phyloP scores from a whole-genome alignment of 108 stramenopile genomes.

The Phaeodactylum tricornutum region DNA sequence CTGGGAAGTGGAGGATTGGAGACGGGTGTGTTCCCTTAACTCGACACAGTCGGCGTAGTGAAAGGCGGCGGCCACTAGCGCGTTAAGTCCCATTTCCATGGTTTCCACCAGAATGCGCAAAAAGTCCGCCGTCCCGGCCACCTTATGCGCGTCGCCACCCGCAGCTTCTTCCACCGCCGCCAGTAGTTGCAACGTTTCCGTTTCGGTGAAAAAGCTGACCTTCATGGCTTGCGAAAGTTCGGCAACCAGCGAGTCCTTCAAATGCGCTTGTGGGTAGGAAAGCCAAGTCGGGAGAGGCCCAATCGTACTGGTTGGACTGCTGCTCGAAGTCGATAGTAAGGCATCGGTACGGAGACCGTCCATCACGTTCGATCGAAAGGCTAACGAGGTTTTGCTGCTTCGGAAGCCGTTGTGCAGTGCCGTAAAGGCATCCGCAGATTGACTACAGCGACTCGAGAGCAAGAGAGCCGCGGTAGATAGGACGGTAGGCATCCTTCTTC shows the following conservation, averaged over 20 bases:
- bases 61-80: constrained; percentile 56
- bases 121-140: constrained; percentile 70
- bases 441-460: too few species aligned
- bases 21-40: constrained; percentile 19
- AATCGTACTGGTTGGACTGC: too few species aligned
- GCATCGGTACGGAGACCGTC: too few species aligned
- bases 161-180: constrained; percentile 51
- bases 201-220: constrained; percentile 28
- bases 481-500: too few species aligned
- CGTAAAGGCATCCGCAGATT: too few species aligned
- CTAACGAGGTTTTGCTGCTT: too few species aligned
- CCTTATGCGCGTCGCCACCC: constrained; percentile 29
- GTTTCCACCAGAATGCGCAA: constrained; percentile 59
- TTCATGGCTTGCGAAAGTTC: constrained; percentile 21
- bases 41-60: constrained; percentile 44
- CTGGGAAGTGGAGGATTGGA: neutral
- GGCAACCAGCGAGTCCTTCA: constrained; percentile 18
- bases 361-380: too few species aligned
- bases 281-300: constrained; percentile 40
- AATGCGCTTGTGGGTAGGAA: constrained; percentile 12
- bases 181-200: constrained; percentile 27
- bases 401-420: too few species aligned
- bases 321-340: too few species aligned
- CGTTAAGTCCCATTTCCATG: constrained; percentile 64
- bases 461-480: too few species aligned